phyloP scores from a whole-genome alignment of 257 asterid genomes.

The Solanum neorickii region DNA sequence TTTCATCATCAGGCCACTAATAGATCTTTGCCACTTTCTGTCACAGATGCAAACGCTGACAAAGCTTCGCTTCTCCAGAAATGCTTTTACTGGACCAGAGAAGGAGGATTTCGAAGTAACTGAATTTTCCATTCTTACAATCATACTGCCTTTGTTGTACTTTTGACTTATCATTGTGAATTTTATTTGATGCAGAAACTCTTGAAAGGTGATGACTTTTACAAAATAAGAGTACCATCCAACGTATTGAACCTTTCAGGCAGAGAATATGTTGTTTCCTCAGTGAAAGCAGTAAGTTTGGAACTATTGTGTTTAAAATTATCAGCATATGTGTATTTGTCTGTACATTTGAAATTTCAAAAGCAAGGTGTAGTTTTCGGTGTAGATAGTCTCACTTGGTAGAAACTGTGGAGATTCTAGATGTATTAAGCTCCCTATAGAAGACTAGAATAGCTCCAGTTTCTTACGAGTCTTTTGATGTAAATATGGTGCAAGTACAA shows the following conservation, averaged over 20 bases:
- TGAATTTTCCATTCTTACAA: neutral
- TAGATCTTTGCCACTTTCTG: neutral
- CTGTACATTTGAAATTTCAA: neutral
- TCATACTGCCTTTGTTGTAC: neutral
- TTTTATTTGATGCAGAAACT: constrained; percentile 49
- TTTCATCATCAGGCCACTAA: neutral
- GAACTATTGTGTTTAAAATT: neutral
- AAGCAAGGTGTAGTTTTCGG: neutral
- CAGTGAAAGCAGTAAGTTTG: constrained; percentile 79
- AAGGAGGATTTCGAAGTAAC: constrained; percentile 67
- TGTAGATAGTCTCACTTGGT: too few species aligned
- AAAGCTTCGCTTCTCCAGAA: constrained; percentile 91
- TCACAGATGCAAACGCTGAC: constrained; percentile 58
- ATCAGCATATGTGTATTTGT: neutral
- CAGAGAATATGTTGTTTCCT: constrained; percentile 58
- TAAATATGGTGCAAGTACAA: too few species aligned
- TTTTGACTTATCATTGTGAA: neutral
- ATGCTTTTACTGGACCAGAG: constrained; percentile 47
- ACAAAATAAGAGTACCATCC: constrained; percentile 74
- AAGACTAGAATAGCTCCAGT: too few species aligned
- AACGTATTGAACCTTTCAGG: constrained; percentile 68
- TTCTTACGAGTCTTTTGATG: too few species aligned
- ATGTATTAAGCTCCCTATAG: too few species aligned
- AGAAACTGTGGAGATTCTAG: too few species aligned
- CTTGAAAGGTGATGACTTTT: constrained; percentile 80